Percentiles rank a stretch among this genome's conserved stretches.
These are phyloP conservation scores for Pulveroboletus ravenelii DNA, from an alignment of 768 basidiomycete genomes.

Conservation along the genomic window DNA sequence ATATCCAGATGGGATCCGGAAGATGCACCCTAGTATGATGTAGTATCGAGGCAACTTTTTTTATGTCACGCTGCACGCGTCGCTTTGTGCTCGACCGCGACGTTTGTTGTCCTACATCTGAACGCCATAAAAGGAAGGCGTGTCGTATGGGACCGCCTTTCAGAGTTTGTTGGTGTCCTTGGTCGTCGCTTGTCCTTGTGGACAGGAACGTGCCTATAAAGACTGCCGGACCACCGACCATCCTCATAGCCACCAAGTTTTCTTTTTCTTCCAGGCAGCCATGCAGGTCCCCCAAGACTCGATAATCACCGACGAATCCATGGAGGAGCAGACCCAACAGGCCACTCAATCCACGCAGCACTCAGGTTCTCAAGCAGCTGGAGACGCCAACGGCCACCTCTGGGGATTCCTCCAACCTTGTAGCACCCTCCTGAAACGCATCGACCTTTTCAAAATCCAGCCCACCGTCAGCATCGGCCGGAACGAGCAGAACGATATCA, in stretches of 20 bases:
- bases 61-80: neutral
- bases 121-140: conserved; percentile 1
- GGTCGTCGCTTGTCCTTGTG: conserved; percentile 15
- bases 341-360: conserved; percentile 39
- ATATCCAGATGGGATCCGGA: conserved; percentile 72
- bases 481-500: conserved; percentile 43
- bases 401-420: conserved; percentile 75
- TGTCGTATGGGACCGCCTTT: conserved; percentile 12
- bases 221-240: neutral
- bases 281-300: conserved; percentile 20
- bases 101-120: conserved; percentile 2
- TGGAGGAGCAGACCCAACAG: conserved; percentile 35
- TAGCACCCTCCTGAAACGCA: conserved; percentile 43
- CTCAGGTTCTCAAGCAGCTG: conserved; percentile 25
- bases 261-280: neutral
- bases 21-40: conserved; percentile 38
- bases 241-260: neutral
- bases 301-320: conserved; percentile 24
- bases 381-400: conserved; percentile 35
- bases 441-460: conserved; percentile 58
- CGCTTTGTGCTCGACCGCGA: neutral
- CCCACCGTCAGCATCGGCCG: conserved; percentile 54
- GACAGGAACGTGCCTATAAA: conserved; percentile 24
- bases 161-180: conserved; percentile 12
- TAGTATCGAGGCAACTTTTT: conserved; percentile 21